Evolutionary conservation across 2,329 filamentous ascomycete species (phyloP), one percentile per base, ranked within the genome.

Genomic region (Elsinoe fawcettii): DNA sequence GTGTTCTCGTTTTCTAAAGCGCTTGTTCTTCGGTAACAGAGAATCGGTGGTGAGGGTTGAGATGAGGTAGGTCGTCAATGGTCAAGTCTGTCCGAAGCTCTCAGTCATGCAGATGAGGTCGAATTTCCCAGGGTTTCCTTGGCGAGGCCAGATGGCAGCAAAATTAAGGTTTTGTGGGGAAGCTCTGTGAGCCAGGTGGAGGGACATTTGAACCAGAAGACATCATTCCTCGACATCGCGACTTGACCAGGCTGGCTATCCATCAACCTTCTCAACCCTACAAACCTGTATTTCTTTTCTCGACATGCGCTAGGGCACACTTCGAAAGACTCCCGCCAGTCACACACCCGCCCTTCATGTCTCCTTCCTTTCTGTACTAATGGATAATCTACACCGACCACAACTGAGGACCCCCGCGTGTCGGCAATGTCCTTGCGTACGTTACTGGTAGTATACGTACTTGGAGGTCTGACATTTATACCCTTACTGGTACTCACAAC

Each of bases 391-490:
- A 47, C 54, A 47, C 37, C 23, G 23, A 25, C 23, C 12, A 25
- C 41, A 23, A 23, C 41, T n/a, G 39, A 25, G 20, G 41, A 49
- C 7, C 43, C 11, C 25, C 14, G 41, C 54, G 43, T 39, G 39
- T 51, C 47, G 37, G 51, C 49, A 37, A 71, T 71, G 66, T 66
- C 64, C 59, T 67, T 80, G 66, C 69, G 67, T 62, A 72, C 72
- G 64, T 84, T 92, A 67, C 76, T 95, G 63, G 71, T 87, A 67
- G 80, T 87, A 70, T 96, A 96, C 77, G 70, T 95, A 63, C 74
- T 95, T 59, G 91, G 91, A 72, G 92, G 91, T 66, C 70, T 96
- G 67, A 96, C 91, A 58, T 92, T 96, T 69, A 69, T 96, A 59
- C 91, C 91, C 27, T 75, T 95, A 2, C 65, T 90, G 59, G 61